phyloP scores from a whole-genome alignment of 345 rosid species.

The Acer negundo region DNA sequence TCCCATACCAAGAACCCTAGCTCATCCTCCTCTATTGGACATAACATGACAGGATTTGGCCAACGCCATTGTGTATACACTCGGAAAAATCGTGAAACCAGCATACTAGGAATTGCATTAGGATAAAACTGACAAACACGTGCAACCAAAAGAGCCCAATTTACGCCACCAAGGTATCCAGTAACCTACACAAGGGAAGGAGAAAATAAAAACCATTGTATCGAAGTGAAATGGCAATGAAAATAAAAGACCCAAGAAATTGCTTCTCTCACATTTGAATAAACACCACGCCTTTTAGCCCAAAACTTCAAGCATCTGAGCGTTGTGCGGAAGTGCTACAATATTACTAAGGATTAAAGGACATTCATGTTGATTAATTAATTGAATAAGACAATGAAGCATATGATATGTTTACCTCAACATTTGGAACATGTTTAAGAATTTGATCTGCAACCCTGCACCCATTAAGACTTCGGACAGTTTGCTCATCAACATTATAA shows the following conservation, averaged over 20 bases:
- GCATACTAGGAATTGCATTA: constrained; percentile 71
- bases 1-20: constrained; percentile 74
- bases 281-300: constrained; percentile 76
- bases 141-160: constrained; percentile 79
- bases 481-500: constrained; percentile 77
- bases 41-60: constrained; percentile 86
- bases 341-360: constrained; percentile 25
- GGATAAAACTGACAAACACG: constrained; percentile 83
- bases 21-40: constrained; percentile 64
- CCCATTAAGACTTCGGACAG: constrained; percentile 95
- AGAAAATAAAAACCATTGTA: constrained; percentile 6
- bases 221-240: neutral
- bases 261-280: constrained; percentile 62
- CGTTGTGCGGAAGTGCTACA: constrained; percentile 68
- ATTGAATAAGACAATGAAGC: neutral
- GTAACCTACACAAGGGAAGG: constrained; percentile 45
- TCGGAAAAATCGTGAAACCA: constrained; percentile 68
- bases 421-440: constrained; percentile 83
- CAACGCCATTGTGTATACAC: constrained; percentile 76
- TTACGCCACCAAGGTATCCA: constrained; percentile 80
- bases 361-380: neutral
- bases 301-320: constrained; percentile 70
- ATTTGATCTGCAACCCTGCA: constrained; percentile 99
- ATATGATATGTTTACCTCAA: constrained; percentile 55
- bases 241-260: constrained; percentile 9